Evolutionary conservation across 148 eudicot genomes (phyloP).

Genomic region (Persicaria maculosa): DNA sequence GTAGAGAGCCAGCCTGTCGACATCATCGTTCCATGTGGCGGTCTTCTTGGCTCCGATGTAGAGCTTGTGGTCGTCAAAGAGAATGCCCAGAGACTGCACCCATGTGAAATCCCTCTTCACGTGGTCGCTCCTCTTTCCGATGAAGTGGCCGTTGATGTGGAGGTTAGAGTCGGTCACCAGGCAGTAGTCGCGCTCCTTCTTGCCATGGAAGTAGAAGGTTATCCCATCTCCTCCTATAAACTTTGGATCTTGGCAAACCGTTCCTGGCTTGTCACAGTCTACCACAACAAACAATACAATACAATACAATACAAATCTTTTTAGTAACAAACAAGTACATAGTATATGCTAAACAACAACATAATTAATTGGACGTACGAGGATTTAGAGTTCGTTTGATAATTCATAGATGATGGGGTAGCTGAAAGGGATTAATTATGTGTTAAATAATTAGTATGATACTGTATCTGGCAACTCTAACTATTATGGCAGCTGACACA

Average conservation of each 20-base stretch:
- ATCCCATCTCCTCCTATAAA: conserved; percentile 45
- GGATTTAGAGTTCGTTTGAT: no score
- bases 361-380: no score
- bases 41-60: conserved; percentile 36
- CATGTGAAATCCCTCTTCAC: conserved; percentile 46
- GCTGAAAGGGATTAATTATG: not conserved
- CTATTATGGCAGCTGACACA: not conserved
- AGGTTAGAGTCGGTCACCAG: conserved; percentile 36
- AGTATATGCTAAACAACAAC: no score
- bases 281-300: conserved; percentile 27
- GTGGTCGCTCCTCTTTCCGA: conserved; percentile 24
- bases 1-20: conserved; percentile 29
- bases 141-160: conserved; percentile 50
- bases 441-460: not conserved
- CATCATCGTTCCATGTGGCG: conserved; percentile 28
- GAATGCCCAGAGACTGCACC: conserved; percentile 41
- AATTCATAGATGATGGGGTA: no score
- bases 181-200: conserved; percentile 35
- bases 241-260: conserved; percentile 48
- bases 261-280: conserved; percentile 45
- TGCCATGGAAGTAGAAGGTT: conserved; percentile 50
- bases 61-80: conserved; percentile 36
- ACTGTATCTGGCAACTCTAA: not conserved
- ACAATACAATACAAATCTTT: conserved; percentile 8
- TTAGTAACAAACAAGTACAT: not conserved